Base-by-base conservation (phyloP, 805 yeast species). In the Metschnikowia lunata region DNA sequence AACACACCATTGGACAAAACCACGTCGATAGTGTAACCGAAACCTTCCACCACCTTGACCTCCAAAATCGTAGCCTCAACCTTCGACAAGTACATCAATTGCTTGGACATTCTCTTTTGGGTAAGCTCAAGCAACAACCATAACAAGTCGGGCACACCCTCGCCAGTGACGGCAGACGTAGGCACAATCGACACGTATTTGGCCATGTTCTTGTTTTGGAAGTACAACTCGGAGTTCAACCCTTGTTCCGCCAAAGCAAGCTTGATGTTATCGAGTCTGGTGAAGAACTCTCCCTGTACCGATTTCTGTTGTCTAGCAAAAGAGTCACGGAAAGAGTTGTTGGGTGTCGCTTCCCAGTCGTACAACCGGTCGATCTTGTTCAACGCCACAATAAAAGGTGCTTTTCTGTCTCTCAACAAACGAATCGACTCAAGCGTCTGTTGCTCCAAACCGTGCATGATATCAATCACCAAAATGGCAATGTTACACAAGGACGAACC, bases 401-500 rank as follows among this genome's bases (percentile, higher is more conserved):
- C 97, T 73, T 93, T 93, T 71, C 97, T 82, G 64, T 93, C 98
- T 69, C 97, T 82, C 66, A 93, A 79, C 55, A 93, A 76, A 61
- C 86, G 79, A 58, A 93, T 88, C 18, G 97, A 88, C 74, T 93
- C 99, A 48, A 91, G 69, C 13, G 99, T 93, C 74, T 93, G 99
- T 63, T 85, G 98, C 74, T 93, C 99, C 55, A 93, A 78, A 66
- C 99, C 99, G 73, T 93, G 99, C 96, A 90, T 93, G 61, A 93
- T 91, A 69, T 93, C 99, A 59, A 93, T 89, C 46, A 93, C 99
- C 72, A 93, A 78, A 62, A 93, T 91, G 63, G 99, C 99, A 72
- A 93, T 93, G 77, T 93, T 93, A 88, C 99, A 93, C 58, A 93
- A 76, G 7, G 98, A 91, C 12, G 98, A 91, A 78, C 99, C 99